Evolutionary conservation across 345 rosid genomes (phyloP).

Genomic region (Syzygium jambos): DNA sequence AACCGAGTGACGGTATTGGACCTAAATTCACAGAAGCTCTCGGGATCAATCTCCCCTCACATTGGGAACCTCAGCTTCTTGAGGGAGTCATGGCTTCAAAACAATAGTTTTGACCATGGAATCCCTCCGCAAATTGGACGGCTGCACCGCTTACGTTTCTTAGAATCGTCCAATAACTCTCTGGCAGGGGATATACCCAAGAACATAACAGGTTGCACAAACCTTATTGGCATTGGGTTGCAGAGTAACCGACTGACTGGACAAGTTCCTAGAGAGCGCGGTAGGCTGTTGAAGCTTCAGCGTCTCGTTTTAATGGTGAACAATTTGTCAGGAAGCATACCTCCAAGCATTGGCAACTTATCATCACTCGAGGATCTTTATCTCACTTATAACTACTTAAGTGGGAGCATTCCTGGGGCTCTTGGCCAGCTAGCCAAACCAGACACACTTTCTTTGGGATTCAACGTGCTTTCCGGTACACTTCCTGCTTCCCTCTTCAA

Average conservation of each 20-base stretch:
- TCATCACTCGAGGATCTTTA: not conserved
- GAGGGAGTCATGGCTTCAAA: rapidly evolving
- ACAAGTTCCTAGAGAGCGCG: not conserved
- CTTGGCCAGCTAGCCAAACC: not conserved
- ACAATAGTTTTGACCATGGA: too few species aligned
- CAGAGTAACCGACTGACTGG: too few species aligned
- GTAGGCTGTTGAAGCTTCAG: not conserved
- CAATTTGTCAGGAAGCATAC: not conserved
- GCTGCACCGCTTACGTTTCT: too few species aligned
- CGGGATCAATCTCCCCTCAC: too few species aligned
- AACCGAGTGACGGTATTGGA: too few species aligned
- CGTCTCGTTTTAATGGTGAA: not conserved
- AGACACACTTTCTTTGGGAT: not conserved
- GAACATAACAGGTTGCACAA: too few species aligned
- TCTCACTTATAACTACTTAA: not conserved
- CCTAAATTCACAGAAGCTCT: too few species aligned
- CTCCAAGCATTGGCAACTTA: conserved; percentile 1
- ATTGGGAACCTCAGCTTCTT: too few species aligned
- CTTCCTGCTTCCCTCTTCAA: conserved; percentile 15
- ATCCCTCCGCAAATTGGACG: too few species aligned
- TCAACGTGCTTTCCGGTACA: not conserved
- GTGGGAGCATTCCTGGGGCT: not conserved
- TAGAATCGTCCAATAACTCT: not conserved
- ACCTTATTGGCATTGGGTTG: rapidly evolving
- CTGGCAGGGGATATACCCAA: too few species aligned